Percentiles rank a stretch among this genome's conserved stretches.
phyloP scores from a whole-genome alignment of 176 grass and related monocot genomes.

The Aechmea fasciata region DNA sequence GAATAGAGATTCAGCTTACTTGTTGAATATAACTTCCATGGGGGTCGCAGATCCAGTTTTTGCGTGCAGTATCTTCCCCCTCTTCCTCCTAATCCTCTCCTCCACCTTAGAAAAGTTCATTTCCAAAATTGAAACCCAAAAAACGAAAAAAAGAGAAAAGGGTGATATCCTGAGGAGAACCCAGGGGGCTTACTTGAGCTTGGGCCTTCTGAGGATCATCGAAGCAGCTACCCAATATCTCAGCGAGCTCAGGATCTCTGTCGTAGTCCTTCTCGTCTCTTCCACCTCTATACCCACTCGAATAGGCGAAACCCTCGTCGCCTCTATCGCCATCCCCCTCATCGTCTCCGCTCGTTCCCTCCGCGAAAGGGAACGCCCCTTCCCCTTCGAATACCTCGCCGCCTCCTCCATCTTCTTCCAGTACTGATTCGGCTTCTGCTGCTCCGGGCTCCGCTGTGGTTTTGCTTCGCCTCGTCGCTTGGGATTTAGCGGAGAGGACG shows the following conservation, averaged over 20 bases:
- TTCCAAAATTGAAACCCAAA: slow-evolving; percentile 13
- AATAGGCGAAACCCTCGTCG: slow-evolving; percentile 1
- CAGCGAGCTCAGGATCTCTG: slow-evolving; percentile 68
- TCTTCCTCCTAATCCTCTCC: slow-evolving; percentile 81
- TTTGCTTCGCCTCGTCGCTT: slow-evolving; percentile 15
- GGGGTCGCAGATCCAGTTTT: slow-evolving; percentile 70
- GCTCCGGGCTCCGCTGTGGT: slow-evolving; percentile 19
- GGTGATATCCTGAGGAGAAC: neutral
- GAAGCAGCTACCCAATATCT: slow-evolving; percentile 68
- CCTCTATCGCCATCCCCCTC: slow-evolving; percentile 9
- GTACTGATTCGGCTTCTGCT: neutral
- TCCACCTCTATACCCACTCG: neutral
- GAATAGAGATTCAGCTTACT: slow-evolving; percentile 36
- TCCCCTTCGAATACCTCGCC: too few species aligned
- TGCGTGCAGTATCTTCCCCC: slow-evolving; percentile 67
- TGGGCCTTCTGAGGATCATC: slow-evolving; percentile 81
- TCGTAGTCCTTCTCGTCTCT: slow-evolving; percentile 39
- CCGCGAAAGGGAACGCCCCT: slow-evolving; percentile 12
- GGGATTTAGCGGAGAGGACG: slow-evolving; percentile 13
- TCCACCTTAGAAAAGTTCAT: slow-evolving; percentile 51
- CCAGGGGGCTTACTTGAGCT: slow-evolving; percentile 36
- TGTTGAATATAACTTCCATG: slow-evolving; percentile 81
- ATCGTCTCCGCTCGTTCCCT: slow-evolving; percentile 7
- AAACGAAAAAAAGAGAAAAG: neutral
- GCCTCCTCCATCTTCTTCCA: neutral